Evolutionary conservation across 495 filamentous ascomycete genomes (phyloP).

Genomic region (Lophiotrema nucula): DNA sequence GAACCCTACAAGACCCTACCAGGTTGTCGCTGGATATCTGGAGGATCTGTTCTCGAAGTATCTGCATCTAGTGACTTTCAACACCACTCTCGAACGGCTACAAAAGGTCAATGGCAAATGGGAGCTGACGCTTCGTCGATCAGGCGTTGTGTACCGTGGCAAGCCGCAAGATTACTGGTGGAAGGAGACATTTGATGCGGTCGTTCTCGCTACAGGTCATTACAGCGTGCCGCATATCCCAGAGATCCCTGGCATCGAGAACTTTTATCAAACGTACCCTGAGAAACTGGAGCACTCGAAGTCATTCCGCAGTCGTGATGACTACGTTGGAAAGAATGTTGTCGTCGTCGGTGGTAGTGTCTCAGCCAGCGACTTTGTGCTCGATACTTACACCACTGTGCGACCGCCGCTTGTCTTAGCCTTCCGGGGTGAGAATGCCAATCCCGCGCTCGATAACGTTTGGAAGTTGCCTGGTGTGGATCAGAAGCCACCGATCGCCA

Average conservation of each 20-base stretch:
- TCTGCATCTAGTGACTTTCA: constrained; percentile 2
- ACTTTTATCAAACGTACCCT: constrained; percentile 1
- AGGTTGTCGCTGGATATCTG: neutral
- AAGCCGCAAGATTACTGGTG: constrained; percentile 17
- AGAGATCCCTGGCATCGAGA: constrained; percentile 8
- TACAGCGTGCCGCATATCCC: constrained; percentile 19
- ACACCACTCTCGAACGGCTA: constrained; percentile 16
- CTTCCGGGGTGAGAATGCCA: neutral
- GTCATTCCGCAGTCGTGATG: constrained; percentile 2
- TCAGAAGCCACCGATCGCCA: constrained; percentile 1
- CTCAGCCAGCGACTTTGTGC: constrained; percentile 6
- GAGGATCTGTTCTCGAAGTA: constrained; percentile 7
- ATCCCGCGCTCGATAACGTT: neutral
- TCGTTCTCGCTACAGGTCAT: constrained; percentile 23
- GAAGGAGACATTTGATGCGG: constrained; percentile 23
- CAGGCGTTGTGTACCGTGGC: constrained; percentile 1
- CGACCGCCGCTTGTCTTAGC: neutral
- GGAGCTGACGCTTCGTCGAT: constrained; percentile 8
- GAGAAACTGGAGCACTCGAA: constrained; percentile 11
- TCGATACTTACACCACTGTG: neutral
- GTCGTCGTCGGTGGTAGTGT: constrained; percentile 20
- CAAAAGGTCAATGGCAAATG: constrained; percentile 16
- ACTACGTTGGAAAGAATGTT: constrained; percentile 13
- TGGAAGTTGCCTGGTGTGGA: constrained; percentile 13
- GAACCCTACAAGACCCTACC: too few relatives aligned